A percentile compares a stretch with the other conserved stretches of the same genome.
Evolutionary conservation across 495 filamentous ascomycete species (phyloP).

Genomic region (Physcia stellaris): DNA sequence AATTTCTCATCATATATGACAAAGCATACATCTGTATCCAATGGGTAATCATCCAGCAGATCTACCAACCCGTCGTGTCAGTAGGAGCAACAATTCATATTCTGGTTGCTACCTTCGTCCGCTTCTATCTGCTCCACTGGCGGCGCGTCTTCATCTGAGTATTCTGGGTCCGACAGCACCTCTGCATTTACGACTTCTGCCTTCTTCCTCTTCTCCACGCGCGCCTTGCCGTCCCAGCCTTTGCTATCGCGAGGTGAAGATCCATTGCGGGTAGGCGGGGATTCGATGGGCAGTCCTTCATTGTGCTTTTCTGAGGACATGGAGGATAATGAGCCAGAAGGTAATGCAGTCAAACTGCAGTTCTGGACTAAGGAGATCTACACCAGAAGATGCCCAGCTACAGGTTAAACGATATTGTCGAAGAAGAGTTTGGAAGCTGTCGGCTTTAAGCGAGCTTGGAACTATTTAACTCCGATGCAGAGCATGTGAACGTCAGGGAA

Average conservation of each 20-base stretch:
- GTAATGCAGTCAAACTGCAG: too few relatives aligned
- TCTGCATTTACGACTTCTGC: slow-evolving; percentile 59
- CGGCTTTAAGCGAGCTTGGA: too few relatives aligned
- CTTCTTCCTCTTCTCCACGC: slow-evolving; percentile 55
- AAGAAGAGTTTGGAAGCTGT: too few relatives aligned
- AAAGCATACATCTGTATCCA: slow-evolving; percentile 38
- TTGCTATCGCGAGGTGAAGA: slow-evolving; percentile 46
- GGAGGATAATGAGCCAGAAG: too few relatives aligned
- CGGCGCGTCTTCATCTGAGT: slow-evolving; percentile 69
- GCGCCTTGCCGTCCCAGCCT: slow-evolving; percentile 89
- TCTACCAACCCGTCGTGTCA: slow-evolving; percentile 27
- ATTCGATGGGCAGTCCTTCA: too few relatives aligned
- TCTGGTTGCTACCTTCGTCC: slow-evolving; percentile 53
- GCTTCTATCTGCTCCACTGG: slow-evolving; percentile 63
- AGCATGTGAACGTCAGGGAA: too few relatives aligned
- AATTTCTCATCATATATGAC: background rate
- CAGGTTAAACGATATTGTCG: too few relatives aligned
- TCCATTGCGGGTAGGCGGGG: slow-evolving; percentile 5
- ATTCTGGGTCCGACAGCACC: slow-evolving; percentile 66
- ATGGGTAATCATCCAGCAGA: slow-evolving; percentile 50
- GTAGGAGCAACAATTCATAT: slow-evolving; percentile 1
- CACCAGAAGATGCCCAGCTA: too few relatives aligned
- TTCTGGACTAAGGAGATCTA: too few relatives aligned
- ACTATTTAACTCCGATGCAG: too few relatives aligned
- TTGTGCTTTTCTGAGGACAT: too few relatives aligned